Percentiles rank a stretch among this genome's conserved stretches.
phyloP scores from a whole-genome alignment of 78 protist genomes.

The Emiliania huxleyi region DNA sequence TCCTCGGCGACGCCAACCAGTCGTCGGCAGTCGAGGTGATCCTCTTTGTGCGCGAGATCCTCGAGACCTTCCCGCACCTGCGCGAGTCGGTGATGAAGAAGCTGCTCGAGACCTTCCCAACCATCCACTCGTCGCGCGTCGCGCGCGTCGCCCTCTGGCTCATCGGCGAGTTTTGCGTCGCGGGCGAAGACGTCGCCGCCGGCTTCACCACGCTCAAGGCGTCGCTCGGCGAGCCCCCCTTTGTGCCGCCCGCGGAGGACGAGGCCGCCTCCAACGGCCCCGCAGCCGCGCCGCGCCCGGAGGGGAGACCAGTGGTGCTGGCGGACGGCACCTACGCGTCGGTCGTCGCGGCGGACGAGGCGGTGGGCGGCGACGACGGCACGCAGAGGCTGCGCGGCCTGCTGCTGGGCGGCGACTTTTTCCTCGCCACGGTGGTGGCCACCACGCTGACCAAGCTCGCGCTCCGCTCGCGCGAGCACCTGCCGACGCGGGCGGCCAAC shows the following conservation, averaged over 20 bases:
- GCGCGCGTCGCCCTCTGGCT: background rate
- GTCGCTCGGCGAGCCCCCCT: conserved; percentile 41
- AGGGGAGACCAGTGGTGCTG: conserved; percentile 24
- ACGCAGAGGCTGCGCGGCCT: conserved; percentile 29
- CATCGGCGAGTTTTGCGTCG: conserved; percentile 58
- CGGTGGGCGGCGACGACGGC: background rate
- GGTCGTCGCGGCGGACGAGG: background rate
- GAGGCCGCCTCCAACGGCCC: background rate
- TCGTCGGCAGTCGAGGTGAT: conserved; percentile 44
- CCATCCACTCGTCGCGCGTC: conserved; percentile 9
- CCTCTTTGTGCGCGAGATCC: conserved; percentile 50
- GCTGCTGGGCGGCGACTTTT: conserved; percentile 71
- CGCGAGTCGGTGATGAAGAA: conserved; percentile 54
- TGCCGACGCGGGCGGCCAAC: conserved; percentile 13
- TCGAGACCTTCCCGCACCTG: conserved; percentile 79
- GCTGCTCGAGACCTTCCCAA: conserved; percentile 47
- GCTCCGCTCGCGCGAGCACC: conserved; percentile 32
- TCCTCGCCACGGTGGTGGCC: conserved; percentile 63
- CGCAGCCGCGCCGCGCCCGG: background rate
- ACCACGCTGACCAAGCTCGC: conserved; percentile 76
- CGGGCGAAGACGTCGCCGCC: conserved; percentile 55
- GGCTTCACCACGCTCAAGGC: conserved; percentile 54
- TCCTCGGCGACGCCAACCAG: conserved; percentile 16
- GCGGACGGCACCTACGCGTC: conserved; percentile 65
- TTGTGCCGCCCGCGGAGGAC: background rate